Percentiles rank a stretch among this genome's conserved stretches.
Conservation (phyloP, 176 grass and related monocot species). For the Hsuehochloa calcarea region DNA sequence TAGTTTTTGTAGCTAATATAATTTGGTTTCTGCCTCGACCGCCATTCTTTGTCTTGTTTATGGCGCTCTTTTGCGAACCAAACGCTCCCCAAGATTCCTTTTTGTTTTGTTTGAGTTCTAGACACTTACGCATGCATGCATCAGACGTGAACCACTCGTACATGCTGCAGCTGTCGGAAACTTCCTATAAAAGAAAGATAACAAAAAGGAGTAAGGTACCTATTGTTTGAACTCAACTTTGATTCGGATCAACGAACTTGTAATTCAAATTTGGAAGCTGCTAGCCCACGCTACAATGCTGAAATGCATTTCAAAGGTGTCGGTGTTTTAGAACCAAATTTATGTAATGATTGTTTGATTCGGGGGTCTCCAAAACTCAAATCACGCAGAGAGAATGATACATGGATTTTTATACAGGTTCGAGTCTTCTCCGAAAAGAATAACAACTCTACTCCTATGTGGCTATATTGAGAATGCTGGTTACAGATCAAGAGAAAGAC, state of each 20-base stretch:
- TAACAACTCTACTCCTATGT: too few relatives aligned
- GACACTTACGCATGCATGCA: conserved; percentile 17
- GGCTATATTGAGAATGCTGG: too few relatives aligned
- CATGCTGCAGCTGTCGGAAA: conserved; percentile 35
- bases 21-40: neutral
- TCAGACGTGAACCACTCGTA: conserved; percentile 12
- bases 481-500: too few relatives aligned
- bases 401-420: too few relatives aligned
- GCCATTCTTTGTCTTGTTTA: neutral
- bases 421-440: too few relatives aligned
- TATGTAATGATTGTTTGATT: too few relatives aligned
- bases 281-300: too few relatives aligned
- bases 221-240: neutral
- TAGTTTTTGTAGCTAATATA: neutral
- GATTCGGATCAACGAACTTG: neutral
- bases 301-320: too few relatives aligned
- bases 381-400: too few relatives aligned
- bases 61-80: conserved; percentile 17
- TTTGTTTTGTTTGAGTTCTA: conserved; percentile 38
- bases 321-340: too few relatives aligned
- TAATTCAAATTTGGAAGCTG: neutral
- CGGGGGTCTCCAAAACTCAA: too few relatives aligned
- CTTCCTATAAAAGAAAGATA: conserved; percentile 18
- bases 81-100: conserved; percentile 39
- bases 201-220: neutral